Conservation (phyloP, 371 early-diverging fungal genomes). For the Mucor piriformis region DNA sequence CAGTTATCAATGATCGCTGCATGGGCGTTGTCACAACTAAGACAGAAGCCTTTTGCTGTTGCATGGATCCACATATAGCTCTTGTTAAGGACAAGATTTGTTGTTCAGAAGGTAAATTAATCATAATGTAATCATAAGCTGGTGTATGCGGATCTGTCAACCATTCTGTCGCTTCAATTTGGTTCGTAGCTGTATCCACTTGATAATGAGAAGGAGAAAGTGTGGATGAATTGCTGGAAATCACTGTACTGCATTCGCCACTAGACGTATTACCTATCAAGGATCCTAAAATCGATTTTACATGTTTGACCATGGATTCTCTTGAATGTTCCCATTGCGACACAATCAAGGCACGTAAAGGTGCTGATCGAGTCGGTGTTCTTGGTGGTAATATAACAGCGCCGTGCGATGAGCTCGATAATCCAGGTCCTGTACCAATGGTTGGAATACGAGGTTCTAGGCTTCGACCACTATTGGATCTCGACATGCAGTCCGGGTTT, state of each 20-base stretch:
- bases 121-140: constrained; percentile 54
- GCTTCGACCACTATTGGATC: background rate
- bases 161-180: constrained; percentile 36
- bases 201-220: constrained; percentile 9
- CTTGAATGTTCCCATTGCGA: constrained; percentile 47
- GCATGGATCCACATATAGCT: constrained; percentile 38
- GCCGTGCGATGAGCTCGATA: constrained; percentile 16
- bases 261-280: background rate
- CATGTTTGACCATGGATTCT: constrained; percentile 43
- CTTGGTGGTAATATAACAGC: constrained; percentile 39
- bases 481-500: background rate
- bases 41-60: constrained; percentile 47
- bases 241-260: background rate
- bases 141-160: constrained; percentile 34
- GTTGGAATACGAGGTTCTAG: constrained; percentile 23
- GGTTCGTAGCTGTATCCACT: constrained; percentile 33
- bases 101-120: constrained; percentile 54
- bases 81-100: constrained; percentile 50
- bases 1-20: constrained; percentile 59
- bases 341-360: constrained; percentile 42
- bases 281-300: constrained; percentile 35
- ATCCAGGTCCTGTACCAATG: constrained; percentile 17
- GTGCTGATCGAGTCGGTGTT: constrained; percentile 34
- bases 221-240: background rate
- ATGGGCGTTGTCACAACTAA: constrained; percentile 64